These are phyloP conservation scores for Entomortierella lignicola DNA, from an alignment of 192 early-diverging fungal species.

Conservation along the genomic window DNA sequence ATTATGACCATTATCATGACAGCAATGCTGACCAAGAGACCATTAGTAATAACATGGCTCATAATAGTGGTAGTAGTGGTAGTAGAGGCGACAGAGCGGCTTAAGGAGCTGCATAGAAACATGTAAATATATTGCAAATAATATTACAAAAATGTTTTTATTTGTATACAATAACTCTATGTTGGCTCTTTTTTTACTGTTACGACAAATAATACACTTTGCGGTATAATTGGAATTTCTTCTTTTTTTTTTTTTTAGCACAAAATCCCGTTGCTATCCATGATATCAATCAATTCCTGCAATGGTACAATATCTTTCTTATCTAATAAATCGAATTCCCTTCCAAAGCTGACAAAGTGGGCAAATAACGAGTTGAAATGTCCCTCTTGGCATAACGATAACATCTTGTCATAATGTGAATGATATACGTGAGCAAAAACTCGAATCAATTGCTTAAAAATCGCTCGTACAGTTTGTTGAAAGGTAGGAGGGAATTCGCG, in stretches of 20 bases:
- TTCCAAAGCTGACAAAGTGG: constrained; percentile 92
- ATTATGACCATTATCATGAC: not conserved
- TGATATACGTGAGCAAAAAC: constrained; percentile 96
- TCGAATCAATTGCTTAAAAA: constrained; percentile 89
- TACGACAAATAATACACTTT: too few species aligned
- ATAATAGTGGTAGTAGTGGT: not conserved
- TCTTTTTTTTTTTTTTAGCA: constrained; percentile 35
- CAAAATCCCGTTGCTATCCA: constrained; percentile 53
- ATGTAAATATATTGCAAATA: too few species aligned
- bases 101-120: too few species aligned
- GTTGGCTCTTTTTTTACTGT: too few species aligned
- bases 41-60: not conserved
- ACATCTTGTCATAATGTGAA: constrained; percentile 87
- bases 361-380: constrained; percentile 98
- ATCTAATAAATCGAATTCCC: constrained; percentile 94
- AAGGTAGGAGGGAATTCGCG: constrained; percentile 90
- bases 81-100: too few species aligned
- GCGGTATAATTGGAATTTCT: too few species aligned
- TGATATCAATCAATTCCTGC: constrained; percentile 76
- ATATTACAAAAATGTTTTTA: too few species aligned
- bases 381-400: constrained; percentile 83
- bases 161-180: too few species aligned
- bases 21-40: not conserved
- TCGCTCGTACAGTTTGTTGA: constrained; percentile 68
- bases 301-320: constrained; percentile 90